Evolutionary conservation across 2,329 filamentous ascomycete genomes (phyloP).

Genomic region (Aspergillus costaricaensis): DNA sequence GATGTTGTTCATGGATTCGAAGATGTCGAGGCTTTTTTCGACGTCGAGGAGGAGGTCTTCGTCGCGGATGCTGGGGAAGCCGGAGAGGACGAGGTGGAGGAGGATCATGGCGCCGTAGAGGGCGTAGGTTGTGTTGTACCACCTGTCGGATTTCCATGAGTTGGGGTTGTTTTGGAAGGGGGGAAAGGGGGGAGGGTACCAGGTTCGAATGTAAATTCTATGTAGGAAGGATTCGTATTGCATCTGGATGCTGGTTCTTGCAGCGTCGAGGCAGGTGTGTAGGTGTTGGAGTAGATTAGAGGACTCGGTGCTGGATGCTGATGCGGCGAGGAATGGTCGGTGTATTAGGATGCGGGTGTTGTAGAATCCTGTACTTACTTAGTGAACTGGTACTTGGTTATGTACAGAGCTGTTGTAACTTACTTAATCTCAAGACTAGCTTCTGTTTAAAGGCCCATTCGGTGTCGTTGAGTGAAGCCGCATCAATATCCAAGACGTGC

Average conservation of each 20-base stretch:
- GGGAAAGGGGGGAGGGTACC: slow-evolving; percentile 10
- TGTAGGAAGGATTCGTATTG: slow-evolving; percentile 34
- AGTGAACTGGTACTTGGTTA: no score
- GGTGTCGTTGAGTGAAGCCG: slow-evolving; percentile 27
- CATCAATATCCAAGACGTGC: slow-evolving; percentile 23
- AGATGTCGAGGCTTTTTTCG: slow-evolving; percentile 34
- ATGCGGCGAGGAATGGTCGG: slow-evolving; percentile 30
- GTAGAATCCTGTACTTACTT: slow-evolving; percentile 24
- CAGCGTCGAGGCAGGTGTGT: slow-evolving; percentile 30
- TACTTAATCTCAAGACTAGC: slow-evolving; percentile 30
- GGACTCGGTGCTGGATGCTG: slow-evolving; percentile 14
- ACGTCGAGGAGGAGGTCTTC: slow-evolving; percentile 30
- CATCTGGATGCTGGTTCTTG: slow-evolving; percentile 30
- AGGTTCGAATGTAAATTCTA: slow-evolving; percentile 34
- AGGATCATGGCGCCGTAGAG: slow-evolving; percentile 38
- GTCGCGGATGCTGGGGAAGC: slow-evolving; percentile 16
- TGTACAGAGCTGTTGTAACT: not conserved
- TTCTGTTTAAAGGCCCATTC: slow-evolving; percentile 37
- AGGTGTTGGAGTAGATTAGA: slow-evolving; percentile 22
- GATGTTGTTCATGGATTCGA: slow-evolving; percentile 34
- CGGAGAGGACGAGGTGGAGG: slow-evolving; percentile 25
- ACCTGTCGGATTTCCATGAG: slow-evolving; percentile 18
- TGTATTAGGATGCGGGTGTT: slow-evolving; percentile 35
- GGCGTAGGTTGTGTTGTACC: slow-evolving; percentile 38
- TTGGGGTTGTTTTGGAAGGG: not conserved